These are phyloP conservation scores for Trichomonascus vanleenenianus DNA, from an alignment of 805 yeast genomes.

Conservation along the genomic window DNA sequence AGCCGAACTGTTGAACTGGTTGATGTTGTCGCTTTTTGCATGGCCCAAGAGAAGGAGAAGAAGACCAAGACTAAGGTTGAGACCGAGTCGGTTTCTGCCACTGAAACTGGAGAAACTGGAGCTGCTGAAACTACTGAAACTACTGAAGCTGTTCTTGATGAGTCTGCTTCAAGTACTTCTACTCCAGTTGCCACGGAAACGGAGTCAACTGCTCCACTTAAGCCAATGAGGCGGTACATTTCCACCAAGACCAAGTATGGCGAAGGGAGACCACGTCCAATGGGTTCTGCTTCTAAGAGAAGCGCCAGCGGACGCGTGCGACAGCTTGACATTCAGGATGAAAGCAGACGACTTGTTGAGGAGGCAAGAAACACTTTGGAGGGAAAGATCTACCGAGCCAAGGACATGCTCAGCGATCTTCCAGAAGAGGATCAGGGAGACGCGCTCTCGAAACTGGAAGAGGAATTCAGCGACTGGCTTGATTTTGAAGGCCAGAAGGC, in stretches of 20 bases:
- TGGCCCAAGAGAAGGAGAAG: conserved; percentile 7
- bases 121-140: conserved; percentile 4
- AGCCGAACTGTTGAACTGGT: conserved; percentile 15
- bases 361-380: conserved; percentile 64
- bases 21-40: conserved; percentile 11
- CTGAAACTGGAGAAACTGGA: conserved; percentile 11
- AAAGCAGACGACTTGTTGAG: conserved; percentile 45
- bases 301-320: conserved; percentile 42
- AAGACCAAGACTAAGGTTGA: conserved; percentile 5
- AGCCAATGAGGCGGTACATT: conserved; percentile 10
- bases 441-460: conserved; percentile 26
- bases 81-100: conserved; percentile 2
- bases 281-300: conserved; percentile 41
- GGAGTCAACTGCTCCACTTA: conserved; percentile 10
- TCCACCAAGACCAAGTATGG: conserved; percentile 29
- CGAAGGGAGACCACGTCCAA: conserved; percentile 36
- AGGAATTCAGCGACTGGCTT: conserved; percentile 62
- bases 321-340: conserved; percentile 47
- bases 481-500: conserved; percentile 62
- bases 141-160: conserved; percentile 1
- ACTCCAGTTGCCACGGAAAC: conserved; percentile 14
- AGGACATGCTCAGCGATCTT: conserved; percentile 45
- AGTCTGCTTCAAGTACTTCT: conserved; percentile 7
- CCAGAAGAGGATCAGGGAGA: conserved; percentile 37
- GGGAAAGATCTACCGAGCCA: conserved; percentile 58